These are phyloP conservation scores for Ogataea corticis DNA, from an alignment of 805 yeast species.

Conservation along the genomic window DNA sequence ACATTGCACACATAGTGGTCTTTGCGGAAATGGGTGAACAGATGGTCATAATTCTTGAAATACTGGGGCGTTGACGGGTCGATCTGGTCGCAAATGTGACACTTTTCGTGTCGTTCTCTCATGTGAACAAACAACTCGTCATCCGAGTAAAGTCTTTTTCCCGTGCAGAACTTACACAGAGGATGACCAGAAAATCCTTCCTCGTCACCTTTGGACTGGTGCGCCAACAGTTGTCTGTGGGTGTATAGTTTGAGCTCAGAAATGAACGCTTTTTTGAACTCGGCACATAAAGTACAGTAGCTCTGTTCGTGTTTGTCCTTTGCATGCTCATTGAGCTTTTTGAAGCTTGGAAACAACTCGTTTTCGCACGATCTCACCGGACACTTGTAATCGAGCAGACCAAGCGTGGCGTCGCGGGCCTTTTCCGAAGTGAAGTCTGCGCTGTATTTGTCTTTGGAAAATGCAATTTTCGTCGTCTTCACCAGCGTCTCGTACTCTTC, in stretches of 20 bases:
- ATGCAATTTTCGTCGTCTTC: slow-evolving; percentile 19
- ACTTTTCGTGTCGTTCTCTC: slow-evolving; percentile 81
- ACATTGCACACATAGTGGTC: slow-evolving; percentile 80
- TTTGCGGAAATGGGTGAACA: slow-evolving; percentile 70
- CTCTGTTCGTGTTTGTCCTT: slow-evolving; percentile 59
- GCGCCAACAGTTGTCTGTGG: slow-evolving; percentile 62
- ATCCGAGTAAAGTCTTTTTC: slow-evolving; percentile 76
- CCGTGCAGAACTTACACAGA: slow-evolving; percentile 75
- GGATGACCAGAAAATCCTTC: slow-evolving; percentile 90
- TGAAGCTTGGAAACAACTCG: slow-evolving; percentile 46
- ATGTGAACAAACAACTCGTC: slow-evolving; percentile 85
- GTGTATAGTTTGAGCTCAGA: slow-evolving; percentile 65
- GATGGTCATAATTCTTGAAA: slow-evolving; percentile 71
- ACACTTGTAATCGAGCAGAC: slow-evolving; percentile 58
- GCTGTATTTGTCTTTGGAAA: slow-evolving; percentile 45
- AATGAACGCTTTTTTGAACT: slow-evolving; percentile 76
- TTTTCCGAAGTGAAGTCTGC: slow-evolving; percentile 58
- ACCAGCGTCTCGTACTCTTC: slow-evolving; percentile 33
- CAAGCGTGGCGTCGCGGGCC: slow-evolving; percentile 50
- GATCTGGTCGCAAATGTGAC: slow-evolving; percentile 82
- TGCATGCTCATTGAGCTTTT: slow-evolving; percentile 64
- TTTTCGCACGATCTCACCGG: slow-evolving; percentile 36
- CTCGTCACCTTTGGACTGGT: slow-evolving; percentile 72
- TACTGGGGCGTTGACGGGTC: slow-evolving; percentile 66
- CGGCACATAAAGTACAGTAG: slow-evolving; percentile 75